A percentile compares a stretch with the other conserved stretches of the same genome.
These are phyloP conservation scores for Phytophthora colocasiae DNA, from an alignment of 352 stramenopile species.

Conservation along the genomic window DNA sequence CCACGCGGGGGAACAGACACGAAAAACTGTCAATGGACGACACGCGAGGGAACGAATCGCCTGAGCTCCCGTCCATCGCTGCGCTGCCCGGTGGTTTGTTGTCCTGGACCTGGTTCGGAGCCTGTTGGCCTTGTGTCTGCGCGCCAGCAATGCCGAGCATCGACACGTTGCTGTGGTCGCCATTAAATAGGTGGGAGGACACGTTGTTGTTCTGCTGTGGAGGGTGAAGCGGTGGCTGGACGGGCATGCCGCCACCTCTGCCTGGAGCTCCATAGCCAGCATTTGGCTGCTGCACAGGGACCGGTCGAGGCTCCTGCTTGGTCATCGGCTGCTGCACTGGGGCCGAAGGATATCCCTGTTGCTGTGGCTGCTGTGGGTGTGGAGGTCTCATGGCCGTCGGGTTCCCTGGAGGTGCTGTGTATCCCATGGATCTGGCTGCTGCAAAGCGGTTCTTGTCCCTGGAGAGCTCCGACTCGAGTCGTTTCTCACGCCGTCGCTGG, in stretches of 20 bases:
- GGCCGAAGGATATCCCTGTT: conserved; percentile 24
- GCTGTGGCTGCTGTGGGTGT: conserved; percentile 27
- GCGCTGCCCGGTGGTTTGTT: conserved; percentile 24
- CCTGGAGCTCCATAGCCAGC: conserved; percentile 20
- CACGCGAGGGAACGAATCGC: conserved; percentile 66
- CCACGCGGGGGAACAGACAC: conserved; percentile 82
- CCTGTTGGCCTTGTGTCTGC: conserved; percentile 33
- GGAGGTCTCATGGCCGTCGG: conserved; percentile 16
- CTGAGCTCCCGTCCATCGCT: conserved; percentile 29
- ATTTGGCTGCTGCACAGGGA: conserved; percentile 23
- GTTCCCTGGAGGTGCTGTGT: conserved; percentile 26
- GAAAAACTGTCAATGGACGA: conserved; percentile 89
- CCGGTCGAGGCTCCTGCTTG: conserved; percentile 33
- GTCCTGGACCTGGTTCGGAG: conserved; percentile 26
- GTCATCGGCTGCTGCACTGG: conserved; percentile 25
- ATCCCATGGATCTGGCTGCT: conserved; percentile 44
- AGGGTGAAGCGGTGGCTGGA: conserved; percentile 45
- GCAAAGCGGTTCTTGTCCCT: conserved; percentile 76
- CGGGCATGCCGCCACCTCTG: conserved; percentile 25
- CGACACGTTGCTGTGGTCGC: conserved; percentile 43
- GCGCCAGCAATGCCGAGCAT: conserved; percentile 48
- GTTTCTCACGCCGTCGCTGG: conserved; percentile 89
- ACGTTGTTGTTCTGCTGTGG: conserved; percentile 34
- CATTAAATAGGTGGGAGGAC: conserved; percentile 48
- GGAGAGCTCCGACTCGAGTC: conserved; percentile 82